Percentiles rank a stretch among this genome's conserved stretches.
These are phyloP conservation scores for Crepidotus variabilis DNA, from an alignment of 768 basidiomycete species.

Conservation along the genomic window DNA sequence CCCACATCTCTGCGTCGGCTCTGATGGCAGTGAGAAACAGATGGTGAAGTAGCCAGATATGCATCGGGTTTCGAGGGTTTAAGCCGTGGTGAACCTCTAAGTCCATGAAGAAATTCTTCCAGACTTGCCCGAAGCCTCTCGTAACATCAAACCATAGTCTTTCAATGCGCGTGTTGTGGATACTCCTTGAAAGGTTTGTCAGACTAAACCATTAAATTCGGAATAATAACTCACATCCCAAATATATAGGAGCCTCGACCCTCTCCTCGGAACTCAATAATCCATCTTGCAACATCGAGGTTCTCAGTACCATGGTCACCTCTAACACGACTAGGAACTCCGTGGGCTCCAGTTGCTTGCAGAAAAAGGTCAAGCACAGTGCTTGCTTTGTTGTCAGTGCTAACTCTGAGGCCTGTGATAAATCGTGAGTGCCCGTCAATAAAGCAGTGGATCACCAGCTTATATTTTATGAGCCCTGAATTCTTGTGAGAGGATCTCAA, in stretches of 20 bases:
- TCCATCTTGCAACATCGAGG: conserved; percentile 16
- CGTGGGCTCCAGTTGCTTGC: not conserved
- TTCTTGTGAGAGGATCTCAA: not conserved
- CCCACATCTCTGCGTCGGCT: conserved; percentile 20
- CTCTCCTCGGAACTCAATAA: conserved; percentile 12
- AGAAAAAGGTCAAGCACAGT: conserved; percentile 15
- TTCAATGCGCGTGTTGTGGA: conserved; percentile 27
- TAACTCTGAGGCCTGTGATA: conserved; percentile 10
- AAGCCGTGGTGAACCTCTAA: conserved; percentile 26
- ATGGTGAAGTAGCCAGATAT: conserved; percentile 33
- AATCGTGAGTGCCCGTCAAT: conserved; percentile 23
- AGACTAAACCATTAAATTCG: not conserved
- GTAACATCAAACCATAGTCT: conserved; percentile 34
- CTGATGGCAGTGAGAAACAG: conserved; percentile 13
- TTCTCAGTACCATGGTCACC: conserved; percentile 27
- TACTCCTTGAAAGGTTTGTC: conserved; percentile 6
- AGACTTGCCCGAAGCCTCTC: conserved; percentile 22
- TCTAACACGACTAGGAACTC: conserved; percentile 14
- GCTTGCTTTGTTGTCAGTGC: conserved; percentile 12
- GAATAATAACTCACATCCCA: conserved; percentile 10
- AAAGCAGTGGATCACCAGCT: conserved; percentile 28
- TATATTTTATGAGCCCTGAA: conserved; percentile 26
- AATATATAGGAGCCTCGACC: conserved; percentile 20
- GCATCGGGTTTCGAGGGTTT: conserved; percentile 15
- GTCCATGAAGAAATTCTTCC: conserved; percentile 26